phyloP scores from a whole-genome alignment of 2,329 filamentous ascomycete genomes.

The Arachnomyces sp. region DNA sequence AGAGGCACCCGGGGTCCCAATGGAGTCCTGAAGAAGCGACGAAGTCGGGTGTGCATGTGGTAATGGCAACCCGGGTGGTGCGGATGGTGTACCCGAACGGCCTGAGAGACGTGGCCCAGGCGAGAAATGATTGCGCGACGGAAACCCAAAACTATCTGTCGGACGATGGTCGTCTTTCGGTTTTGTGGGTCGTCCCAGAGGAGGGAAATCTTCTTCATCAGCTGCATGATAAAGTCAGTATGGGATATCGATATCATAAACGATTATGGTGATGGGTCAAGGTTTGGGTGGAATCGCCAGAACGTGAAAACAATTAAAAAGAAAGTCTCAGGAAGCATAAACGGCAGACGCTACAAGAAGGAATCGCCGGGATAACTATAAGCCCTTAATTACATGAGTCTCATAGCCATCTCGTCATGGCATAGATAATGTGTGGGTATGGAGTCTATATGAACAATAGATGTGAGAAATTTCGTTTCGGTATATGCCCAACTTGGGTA shows the following conservation, averaged over 20 bases:
- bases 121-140: conserved; percentile 27
- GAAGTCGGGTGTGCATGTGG: conserved; percentile 33
- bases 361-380: conserved; percentile 20
- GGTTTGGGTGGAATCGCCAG: conserved; percentile 9
- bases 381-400: conserved; percentile 29
- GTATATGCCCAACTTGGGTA: conserved; percentile 34
- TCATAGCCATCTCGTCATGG: conserved; percentile 16
- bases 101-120: conserved; percentile 20
- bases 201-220: conserved; percentile 43
- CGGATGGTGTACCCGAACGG: conserved; percentile 31
- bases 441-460: conserved; percentile 35
- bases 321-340: conserved; percentile 10
- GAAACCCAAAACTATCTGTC: conserved; percentile 29
- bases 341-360: conserved; percentile 12
- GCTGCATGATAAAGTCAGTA: conserved; percentile 12
- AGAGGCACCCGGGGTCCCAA: conserved; percentile 15
- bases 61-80: conserved; percentile 36
- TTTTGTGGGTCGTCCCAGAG: conserved; percentile 29
- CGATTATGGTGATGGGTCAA: conserved; percentile 7
- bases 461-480: conserved; percentile 41
- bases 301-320: conserved; percentile 12
- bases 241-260: conserved; percentile 21
- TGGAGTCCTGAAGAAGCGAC: conserved; percentile 24
- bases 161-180: conserved; percentile 27
- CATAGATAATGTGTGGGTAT: conserved; percentile 16